A percentile compares a stretch with the other conserved stretches of the same genome.
These are phyloP conservation scores for Alopecurus myosuroides DNA, from an alignment of 176 grass and related monocot genomes.

Conservation along the genomic window DNA sequence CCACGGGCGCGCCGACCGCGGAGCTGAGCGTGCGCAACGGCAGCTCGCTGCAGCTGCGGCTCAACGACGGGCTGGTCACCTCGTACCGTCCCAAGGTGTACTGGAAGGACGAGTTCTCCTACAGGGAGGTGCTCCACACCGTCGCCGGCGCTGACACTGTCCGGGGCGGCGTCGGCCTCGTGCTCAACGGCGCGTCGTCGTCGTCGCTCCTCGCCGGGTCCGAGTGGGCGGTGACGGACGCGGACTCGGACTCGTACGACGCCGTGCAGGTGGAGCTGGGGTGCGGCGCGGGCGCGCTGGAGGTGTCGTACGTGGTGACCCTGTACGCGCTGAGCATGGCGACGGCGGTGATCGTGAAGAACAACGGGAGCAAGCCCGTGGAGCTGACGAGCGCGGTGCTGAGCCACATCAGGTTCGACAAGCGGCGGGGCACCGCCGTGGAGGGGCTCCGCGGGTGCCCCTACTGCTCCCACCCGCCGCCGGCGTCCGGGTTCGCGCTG, in stretches of 20 bases:
- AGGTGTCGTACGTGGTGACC: constrained; percentile 81
- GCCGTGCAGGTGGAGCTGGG: constrained; percentile 93
- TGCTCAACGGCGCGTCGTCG: constrained; percentile 60
- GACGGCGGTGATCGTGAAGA: constrained; percentile 78
- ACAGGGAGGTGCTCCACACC: constrained; percentile 78
- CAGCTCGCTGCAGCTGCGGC: constrained; percentile 68
- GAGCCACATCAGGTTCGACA: constrained; percentile 84
- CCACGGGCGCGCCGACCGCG: constrained; percentile 41
- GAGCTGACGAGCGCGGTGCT: constrained; percentile 78
- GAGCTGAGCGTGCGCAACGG: constrained; percentile 82
- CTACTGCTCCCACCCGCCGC: constrained; percentile 67
- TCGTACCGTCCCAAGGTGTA: constrained; percentile 91
- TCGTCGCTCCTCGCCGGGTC: constrained; percentile 38
- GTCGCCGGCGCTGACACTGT: constrained; percentile 10
- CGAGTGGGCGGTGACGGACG: constrained; percentile 65
- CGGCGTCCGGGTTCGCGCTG: constrained; percentile 42
- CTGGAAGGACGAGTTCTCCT: constrained; percentile 78
- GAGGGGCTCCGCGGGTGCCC: constrained; percentile 70
- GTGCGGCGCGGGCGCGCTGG: constrained; percentile 58
- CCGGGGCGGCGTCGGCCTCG: constrained; percentile 74
- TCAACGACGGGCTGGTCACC: constrained; percentile 75
- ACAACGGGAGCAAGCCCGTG: constrained; percentile 59
- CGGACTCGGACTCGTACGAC: constrained; percentile 79
- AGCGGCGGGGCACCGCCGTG: constrained; percentile 48
- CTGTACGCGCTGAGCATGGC: constrained; percentile 84